Percentiles rank a stretch among this genome's conserved stretches.
phyloP scores from a whole-genome alignment of 768 basidiomycete genomes.

The Suillus subluteus region DNA sequence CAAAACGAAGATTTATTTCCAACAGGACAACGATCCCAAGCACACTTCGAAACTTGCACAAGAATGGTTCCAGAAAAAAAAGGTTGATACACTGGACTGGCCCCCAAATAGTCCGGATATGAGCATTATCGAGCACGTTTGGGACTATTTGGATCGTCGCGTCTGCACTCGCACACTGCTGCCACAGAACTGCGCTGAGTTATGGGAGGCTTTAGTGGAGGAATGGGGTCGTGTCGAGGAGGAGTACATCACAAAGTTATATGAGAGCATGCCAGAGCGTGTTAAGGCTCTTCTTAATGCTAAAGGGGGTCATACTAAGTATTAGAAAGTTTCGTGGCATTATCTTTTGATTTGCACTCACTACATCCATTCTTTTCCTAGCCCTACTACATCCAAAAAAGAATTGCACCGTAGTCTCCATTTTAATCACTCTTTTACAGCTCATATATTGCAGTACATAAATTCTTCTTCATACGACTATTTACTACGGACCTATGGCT shows the following conservation, averaged over 20 bases:
- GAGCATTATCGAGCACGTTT: constrained; percentile 36
- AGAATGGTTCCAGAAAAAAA: constrained; percentile 25
- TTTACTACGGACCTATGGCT: neutral
- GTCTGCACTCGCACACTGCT: constrained; percentile 15
- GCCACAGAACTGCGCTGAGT: constrained; percentile 23
- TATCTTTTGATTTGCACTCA: no score
- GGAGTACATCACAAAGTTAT: no score
- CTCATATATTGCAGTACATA: neutral
- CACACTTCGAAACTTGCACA: constrained; percentile 38
- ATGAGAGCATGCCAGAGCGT: constrained; percentile 16
- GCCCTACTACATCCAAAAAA: no score
- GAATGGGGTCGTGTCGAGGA: no score
- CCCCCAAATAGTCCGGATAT: constrained; percentile 38
- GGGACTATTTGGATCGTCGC: constrained; percentile 10
- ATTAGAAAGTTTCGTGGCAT: constrained; percentile 18
- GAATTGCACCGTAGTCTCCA: constrained; percentile 9
- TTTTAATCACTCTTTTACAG: neutral
- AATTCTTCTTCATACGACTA: neutral
- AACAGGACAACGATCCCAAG: constrained; percentile 44
- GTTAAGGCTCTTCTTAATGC: constrained; percentile 25
- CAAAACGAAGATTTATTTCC: constrained; percentile 23
- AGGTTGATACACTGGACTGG: constrained; percentile 35
- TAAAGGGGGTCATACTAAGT: constrained; percentile 30
- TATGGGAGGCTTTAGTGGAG: no score
- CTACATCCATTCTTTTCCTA: no score